A percentile compares a stretch with the other conserved stretches of the same genome.
Evolutionary conservation across 129 eudicot genomes (phyloP).

Genomic region (Arctium lappa): DNA sequence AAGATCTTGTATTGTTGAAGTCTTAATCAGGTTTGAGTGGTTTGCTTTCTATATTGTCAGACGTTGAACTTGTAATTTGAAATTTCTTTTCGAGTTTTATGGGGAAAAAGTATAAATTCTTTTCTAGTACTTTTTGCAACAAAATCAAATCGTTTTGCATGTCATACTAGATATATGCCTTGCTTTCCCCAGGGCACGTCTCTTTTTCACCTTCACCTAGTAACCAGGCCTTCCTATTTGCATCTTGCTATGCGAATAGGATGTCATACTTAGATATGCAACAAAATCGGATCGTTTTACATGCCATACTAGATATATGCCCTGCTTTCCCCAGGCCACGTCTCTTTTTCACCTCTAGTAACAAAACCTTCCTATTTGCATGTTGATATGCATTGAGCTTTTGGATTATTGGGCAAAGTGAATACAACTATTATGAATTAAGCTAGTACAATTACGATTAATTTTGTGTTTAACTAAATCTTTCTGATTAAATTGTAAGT

Average conservation of each 20-base stretch:
- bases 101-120: too few relatives aligned
- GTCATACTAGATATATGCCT: not conserved
- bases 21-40: not conserved
- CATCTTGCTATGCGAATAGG: not conserved
- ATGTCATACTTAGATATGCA: not conserved
- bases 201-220: conserved; percentile 1
- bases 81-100: not conserved
- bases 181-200: not conserved
- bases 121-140: not conserved
- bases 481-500: not conserved
- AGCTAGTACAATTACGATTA: not conserved
- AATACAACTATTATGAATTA: not conserved
- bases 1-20: not conserved
- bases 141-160: not conserved
- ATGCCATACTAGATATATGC: not conserved
- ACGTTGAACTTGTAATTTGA: not conserved
- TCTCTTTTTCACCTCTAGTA: conserved; percentile 7
- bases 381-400: not conserved
- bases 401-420: conserved; percentile 5
- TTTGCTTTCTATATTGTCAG: not conserved
- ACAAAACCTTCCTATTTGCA: not conserved
- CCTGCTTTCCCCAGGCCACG: not conserved
- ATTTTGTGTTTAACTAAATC: not conserved
- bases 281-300: too few relatives aligned
- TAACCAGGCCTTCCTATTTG: not conserved